Conservation (phyloP, 345 rosid genomes). For the Durio zibethinus region DNA sequence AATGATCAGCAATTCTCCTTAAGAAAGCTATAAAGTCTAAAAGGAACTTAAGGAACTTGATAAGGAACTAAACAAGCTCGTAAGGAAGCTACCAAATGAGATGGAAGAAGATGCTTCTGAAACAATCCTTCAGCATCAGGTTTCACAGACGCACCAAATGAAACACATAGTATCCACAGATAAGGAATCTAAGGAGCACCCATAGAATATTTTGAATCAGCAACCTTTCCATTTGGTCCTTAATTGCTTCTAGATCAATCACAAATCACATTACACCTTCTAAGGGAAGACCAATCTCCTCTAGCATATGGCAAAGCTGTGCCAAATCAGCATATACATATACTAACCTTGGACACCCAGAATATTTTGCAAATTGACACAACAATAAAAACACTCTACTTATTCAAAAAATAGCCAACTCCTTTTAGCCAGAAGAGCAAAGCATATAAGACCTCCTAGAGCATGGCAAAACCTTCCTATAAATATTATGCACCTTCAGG, state of each 20-base stretch:
- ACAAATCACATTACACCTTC: not conserved
- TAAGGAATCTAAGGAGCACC: not conserved
- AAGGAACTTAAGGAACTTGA: constrained; percentile 4
- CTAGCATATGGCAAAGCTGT: not conserved
- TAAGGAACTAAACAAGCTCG: not conserved
- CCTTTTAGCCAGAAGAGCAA: not conserved
- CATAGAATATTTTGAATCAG: not conserved
- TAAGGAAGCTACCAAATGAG: not conserved
- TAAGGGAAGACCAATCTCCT: not conserved
- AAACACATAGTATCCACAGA: not conserved
- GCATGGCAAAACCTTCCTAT: not conserved
- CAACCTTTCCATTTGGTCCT: not conserved
- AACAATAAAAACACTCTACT: not conserved
- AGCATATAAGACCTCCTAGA: not conserved
- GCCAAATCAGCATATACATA: not conserved
- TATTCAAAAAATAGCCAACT: not conserved
- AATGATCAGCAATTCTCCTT: not conserved
- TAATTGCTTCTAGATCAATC: not conserved
- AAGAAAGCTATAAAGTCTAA: not conserved
- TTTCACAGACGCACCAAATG: constrained; percentile 3
- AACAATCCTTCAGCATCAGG: not conserved
- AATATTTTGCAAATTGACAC: not conserved
- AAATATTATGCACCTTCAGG: not conserved
- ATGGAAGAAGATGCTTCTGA: not conserved
- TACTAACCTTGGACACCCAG: not conserved